phyloP scores from a whole-genome alignment of 148 eudicot species.

The Arbutus unedo region DNA sequence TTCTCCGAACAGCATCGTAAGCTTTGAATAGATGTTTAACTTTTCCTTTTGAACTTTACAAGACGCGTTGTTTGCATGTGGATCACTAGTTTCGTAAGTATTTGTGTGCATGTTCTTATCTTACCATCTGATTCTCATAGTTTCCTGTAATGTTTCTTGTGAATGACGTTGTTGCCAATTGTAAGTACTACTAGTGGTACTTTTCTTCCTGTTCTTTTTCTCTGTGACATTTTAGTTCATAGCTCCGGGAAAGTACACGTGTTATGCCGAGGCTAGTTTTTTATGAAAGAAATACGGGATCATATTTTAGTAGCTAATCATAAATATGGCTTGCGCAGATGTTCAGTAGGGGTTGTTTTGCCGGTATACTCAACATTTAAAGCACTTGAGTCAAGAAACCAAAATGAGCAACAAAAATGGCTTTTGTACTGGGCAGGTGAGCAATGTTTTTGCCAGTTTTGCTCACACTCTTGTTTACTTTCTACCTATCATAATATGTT shows the following conservation, averaged over 20 bases:
- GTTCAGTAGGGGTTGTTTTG: constrained; percentile 59
- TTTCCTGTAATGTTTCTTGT: background rate
- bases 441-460: constrained; percentile 17
- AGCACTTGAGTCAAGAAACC: constrained; percentile 76
- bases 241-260: background rate
- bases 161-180: background rate
- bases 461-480: background rate
- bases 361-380: constrained; percentile 86
- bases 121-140: background rate
- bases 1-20: constrained; percentile 79
- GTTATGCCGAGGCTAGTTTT: background rate
- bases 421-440: constrained; percentile 97
- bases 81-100: background rate
- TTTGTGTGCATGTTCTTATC: background rate
- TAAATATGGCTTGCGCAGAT: constrained; percentile 32
- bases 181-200: background rate
- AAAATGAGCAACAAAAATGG: constrained; percentile 75
- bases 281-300: background rate
- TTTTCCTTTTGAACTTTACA: background rate
- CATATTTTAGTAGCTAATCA: background rate
- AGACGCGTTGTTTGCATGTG: background rate
- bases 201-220: background rate
- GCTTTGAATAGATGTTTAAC: constrained; percentile 14
- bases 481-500: background rate
- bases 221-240: no score